Percentiles rank a stretch among this genome's conserved stretches.
These are phyloP conservation scores for Alloteropsis semialata DNA, from an alignment of 176 grass and related monocot genomes.

Conservation along the genomic window DNA sequence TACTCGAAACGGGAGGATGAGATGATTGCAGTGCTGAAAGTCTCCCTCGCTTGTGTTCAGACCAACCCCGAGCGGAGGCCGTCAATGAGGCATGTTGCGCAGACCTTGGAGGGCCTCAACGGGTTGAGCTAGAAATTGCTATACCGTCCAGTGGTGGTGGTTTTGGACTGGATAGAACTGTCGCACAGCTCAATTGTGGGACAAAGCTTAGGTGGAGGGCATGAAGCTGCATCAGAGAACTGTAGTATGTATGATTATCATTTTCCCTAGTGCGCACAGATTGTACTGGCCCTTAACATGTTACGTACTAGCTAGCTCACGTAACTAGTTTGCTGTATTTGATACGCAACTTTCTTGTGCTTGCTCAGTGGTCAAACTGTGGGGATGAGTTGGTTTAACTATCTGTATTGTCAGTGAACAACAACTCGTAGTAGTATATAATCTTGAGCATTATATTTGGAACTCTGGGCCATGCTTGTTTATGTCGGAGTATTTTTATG, in stretches of 20 bases:
- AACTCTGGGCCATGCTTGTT: not conserved
- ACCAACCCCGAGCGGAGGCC: slow-evolving; percentile 68
- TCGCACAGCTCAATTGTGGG: slow-evolving; percentile 29
- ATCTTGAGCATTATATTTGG: not conserved
- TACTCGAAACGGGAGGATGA: slow-evolving; percentile 65
- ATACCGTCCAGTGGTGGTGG: not conserved
- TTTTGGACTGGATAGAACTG: not conserved
- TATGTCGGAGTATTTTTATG: not conserved
- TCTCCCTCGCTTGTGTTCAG: slow-evolving; percentile 72
- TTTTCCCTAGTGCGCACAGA: not conserved
- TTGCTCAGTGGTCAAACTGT: not conserved
- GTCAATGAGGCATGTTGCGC: slow-evolving; percentile 53
- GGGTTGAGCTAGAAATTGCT: slow-evolving; percentile 22
- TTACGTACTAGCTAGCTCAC: not conserved
- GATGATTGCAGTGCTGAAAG: slow-evolving; percentile 73
- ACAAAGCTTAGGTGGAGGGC: not conserved
- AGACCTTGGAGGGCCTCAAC: slow-evolving; percentile 54
- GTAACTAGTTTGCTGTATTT: not conserved
- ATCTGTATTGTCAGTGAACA: not conserved
- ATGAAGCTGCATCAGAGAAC: not conserved
- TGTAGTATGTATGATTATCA: not conserved
- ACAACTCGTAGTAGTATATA: not conserved
- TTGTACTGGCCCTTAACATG: not conserved
- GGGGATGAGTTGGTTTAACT: not conserved
- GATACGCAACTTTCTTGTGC: not conserved